Conservation (phyloP, 2,329 filamentous ascomycete species). For the Trichoderma afroharzianum region DNA sequence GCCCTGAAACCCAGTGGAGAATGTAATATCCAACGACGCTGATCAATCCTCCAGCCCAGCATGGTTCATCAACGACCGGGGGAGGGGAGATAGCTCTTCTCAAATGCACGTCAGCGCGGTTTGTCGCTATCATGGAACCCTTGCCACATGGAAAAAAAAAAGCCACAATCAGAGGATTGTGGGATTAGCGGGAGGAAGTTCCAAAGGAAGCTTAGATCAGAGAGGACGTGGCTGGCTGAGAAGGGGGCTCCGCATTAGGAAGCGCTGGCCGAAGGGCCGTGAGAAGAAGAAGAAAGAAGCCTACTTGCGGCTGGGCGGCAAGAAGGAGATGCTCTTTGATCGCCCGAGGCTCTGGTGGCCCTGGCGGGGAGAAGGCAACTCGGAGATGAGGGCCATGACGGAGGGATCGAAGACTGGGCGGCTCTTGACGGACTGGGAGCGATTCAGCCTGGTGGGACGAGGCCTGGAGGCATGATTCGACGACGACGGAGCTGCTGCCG, state of each 20-base stretch:
- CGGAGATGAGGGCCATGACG: conserved; percentile 14
- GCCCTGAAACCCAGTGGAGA: not conserved
- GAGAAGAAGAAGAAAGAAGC: not conserved
- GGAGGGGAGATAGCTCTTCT: not conserved
- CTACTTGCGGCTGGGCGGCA: not conserved
- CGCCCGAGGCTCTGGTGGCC: not conserved
- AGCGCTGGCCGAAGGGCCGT: not conserved
- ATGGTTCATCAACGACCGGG: not conserved
- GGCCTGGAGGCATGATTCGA: not conserved
- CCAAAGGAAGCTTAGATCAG: not conserved
- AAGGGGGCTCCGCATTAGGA: not conserved
- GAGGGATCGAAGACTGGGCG: conserved; percentile 13
- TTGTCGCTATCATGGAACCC: not conserved
- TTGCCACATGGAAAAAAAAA: not conserved
- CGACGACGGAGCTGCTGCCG: not conserved
- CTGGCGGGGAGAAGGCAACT: not conserved
- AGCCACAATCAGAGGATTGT: not conserved
- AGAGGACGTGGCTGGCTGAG: conserved; percentile 8
- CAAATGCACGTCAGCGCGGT: not conserved
- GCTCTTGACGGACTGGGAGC: conserved; percentile 7
- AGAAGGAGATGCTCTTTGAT: conserved; percentile 8
- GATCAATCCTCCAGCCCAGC: not conserved
- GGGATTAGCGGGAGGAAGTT: not conserved
- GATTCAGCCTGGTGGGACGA: not conserved
- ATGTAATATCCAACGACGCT: not conserved